Percentiles rank a stretch among this genome's conserved stretches.
phyloP scores from a whole-genome alignment of 495 filamentous ascomycete species.

The Talaromyces adpressus region DNA sequence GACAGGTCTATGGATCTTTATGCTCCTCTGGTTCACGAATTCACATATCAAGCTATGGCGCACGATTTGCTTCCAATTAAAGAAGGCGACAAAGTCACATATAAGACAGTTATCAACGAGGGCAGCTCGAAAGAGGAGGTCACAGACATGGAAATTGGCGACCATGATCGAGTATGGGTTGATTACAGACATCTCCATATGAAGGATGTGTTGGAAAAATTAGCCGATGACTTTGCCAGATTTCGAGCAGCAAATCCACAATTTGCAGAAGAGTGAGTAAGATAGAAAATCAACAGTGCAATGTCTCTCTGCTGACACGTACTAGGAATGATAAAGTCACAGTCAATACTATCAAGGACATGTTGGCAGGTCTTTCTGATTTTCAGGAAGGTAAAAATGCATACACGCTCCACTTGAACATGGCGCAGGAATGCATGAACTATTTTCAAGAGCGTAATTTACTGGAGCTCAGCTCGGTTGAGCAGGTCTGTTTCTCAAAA shows the following conservation, averaged over 20 bases:
- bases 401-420: constrained; percentile 89
- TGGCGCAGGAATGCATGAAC: constrained; percentile 98
- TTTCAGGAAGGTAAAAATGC: constrained; percentile 92
- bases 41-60: constrained; percentile 97
- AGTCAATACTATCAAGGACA: constrained; percentile 90
- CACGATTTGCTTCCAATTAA: constrained; percentile 84
- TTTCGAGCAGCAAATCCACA: constrained; percentile 93
- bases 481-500: constrained; percentile 46
- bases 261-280: constrained; percentile 62
- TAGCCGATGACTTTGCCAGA: constrained; percentile 85
- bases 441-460: constrained; percentile 79
- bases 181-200: constrained; percentile 91
- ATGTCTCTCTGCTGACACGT: background rate
- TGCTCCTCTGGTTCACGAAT: constrained; percentile 86
- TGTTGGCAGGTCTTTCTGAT: constrained; percentile 90
- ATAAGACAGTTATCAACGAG: constrained; percentile 70
- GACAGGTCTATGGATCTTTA: constrained; percentile 89
- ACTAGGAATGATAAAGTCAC: constrained; percentile 53
- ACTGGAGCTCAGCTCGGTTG: constrained; percentile 75
- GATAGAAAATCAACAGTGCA: too few species aligned
- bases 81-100: constrained; percentile 82
- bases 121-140: constrained; percentile 57
- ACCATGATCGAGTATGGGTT: constrained; percentile 89
- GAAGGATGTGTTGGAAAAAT: constrained; percentile 92
- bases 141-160: constrained; percentile 84